phyloP scores from a whole-genome alignment of 129 eudicot species.

The Kitagawia praeruptora region DNA sequence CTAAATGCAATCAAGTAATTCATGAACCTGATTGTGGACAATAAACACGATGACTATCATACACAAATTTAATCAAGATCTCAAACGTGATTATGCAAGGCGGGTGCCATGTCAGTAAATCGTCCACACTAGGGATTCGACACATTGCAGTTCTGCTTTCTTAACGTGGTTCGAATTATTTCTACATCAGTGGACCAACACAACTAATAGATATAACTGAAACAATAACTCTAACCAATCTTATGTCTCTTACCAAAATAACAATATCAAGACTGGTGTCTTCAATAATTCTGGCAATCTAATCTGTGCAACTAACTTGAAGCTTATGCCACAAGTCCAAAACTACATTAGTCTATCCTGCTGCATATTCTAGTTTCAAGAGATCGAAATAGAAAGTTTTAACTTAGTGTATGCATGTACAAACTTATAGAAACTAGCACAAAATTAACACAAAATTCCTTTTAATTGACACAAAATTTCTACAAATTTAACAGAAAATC shows the following conservation, averaged over 20 bases:
- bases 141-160: background rate
- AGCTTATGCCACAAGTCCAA: background rate
- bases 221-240: conserved; percentile 14
- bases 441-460: no score
- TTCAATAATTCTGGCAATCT: background rate
- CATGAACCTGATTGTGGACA: background rate
- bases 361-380: background rate
- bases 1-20: background rate
- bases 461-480: no score
- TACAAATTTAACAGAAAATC: no score
- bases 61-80: background rate
- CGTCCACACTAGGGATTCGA: background rate
- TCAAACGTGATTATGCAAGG: background rate
- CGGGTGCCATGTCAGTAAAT: background rate
- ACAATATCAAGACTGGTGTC: conserved; percentile 9
- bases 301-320: background rate
- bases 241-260: conserved; percentile 8
- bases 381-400: background rate
- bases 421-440: no score
- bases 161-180: background rate
- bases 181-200: conserved; percentile 19
- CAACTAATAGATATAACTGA: background rate
- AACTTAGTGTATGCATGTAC: background rate
- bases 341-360: background rate
- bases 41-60: background rate